A percentile compares a stretch with the other conserved stretches of the same genome.
Conservation (phyloP, 1,284 basidiomycete species). For the Rhizoctonia solani region DNA sequence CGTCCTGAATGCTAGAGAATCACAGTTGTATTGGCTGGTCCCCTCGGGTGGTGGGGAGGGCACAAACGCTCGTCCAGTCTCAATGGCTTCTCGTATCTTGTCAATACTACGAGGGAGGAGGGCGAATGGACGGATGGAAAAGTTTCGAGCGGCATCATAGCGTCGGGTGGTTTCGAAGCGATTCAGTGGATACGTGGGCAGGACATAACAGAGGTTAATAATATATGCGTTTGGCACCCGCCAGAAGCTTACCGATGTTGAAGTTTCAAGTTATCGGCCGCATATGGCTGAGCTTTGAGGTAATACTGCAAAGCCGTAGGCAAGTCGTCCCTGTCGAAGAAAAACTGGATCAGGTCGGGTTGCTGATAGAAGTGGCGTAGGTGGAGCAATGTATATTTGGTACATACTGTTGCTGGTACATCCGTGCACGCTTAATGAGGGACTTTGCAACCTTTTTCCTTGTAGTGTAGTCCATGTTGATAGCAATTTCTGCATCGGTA, state of each 20-base stretch:
- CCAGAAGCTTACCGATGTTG: conserved; percentile 71
- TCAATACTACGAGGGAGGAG: background rate
- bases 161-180: too few species aligned
- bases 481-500: conserved; percentile 62
- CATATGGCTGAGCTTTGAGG: conserved; percentile 72
- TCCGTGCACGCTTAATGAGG: conserved; percentile 71
- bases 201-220: background rate
- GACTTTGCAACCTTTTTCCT: conserved; percentile 75
- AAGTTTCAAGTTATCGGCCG: conserved; percentile 75
- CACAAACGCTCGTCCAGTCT: conserved; percentile 12
- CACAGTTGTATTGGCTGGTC: conserved; percentile 7
- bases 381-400: conserved; percentile 28
- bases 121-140: background rate
- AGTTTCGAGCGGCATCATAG: too few species aligned
- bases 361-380: conserved; percentile 13
- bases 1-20: conserved; percentile 14
- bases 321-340: conserved; percentile 62
- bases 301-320: conserved; percentile 73
- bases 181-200: too few species aligned
- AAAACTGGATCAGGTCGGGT: conserved; percentile 1
- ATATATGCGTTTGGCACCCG: background rate
- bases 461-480: conserved; percentile 66
- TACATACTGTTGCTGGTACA: conserved; percentile 73
- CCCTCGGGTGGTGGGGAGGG: conserved; percentile 20
- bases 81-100: conserved; percentile 25